These are phyloP conservation scores for Syzygium oleosum DNA, from an alignment of 345 rosid genomes.

Conservation along the genomic window DNA sequence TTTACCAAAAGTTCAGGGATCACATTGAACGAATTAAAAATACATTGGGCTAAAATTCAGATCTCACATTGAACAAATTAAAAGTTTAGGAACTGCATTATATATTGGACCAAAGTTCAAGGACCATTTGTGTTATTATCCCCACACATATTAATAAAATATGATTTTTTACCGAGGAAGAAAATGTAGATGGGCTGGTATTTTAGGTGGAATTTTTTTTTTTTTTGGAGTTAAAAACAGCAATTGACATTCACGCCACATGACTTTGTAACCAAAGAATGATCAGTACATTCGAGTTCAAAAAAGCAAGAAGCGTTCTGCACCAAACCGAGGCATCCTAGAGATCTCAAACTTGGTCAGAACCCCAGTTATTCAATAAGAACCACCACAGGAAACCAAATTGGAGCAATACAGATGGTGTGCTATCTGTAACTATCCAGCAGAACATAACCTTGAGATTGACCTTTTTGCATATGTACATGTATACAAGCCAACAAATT, in stretches of 20 bases:
- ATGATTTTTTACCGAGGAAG: neutral
- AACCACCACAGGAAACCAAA: neutral
- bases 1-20: no score
- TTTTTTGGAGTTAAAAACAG: neutral
- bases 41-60: no score
- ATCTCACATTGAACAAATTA: no score
- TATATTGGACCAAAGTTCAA: no score
- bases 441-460: neutral
- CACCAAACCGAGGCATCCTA: neutral
- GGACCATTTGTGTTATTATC: no score
- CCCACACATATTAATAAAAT: neutral
- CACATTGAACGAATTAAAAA: no score
- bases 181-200: neutral
- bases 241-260: neutral
- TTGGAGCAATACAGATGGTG: neutral
- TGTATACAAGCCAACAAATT: conserved; percentile 13
- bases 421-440: no score
- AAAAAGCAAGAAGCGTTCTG: neutral
- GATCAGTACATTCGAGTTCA: neutral
- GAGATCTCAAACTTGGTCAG: neutral
- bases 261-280: neutral
- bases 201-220: neutral
- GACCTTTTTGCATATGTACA: conserved; percentile 20
- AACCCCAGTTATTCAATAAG: neutral
- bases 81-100: no score